A percentile compares a stretch with the other conserved stretches of the same genome.
Conservation (phyloP, 176 grass and related monocot species). For the Aegilops sharonensis region DNA sequence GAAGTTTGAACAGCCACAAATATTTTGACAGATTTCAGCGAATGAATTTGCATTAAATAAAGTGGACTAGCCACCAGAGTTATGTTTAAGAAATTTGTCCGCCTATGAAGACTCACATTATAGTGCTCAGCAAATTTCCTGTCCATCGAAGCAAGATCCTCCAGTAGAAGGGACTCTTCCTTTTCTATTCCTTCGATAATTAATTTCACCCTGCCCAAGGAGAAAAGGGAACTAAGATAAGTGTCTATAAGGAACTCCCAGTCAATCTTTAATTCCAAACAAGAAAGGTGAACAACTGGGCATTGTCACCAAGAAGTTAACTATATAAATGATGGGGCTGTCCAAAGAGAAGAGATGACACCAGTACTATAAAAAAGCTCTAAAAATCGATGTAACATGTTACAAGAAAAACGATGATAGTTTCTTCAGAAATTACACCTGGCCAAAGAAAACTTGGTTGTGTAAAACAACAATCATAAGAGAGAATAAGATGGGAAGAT, state of each 20-base stretch:
- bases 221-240: slow-evolving; percentile 14
- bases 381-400: background rate
- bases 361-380: background rate
- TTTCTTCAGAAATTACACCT: background rate
- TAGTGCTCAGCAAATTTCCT: slow-evolving; percentile 99
- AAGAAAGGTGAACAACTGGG: slow-evolving; percentile 18
- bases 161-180: slow-evolving; percentile 78
- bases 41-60: background rate
- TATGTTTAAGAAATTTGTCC: background rate
- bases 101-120: slow-evolving; percentile 50
- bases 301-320: slow-evolving; percentile 3
- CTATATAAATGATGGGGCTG: background rate
- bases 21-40: slow-evolving; percentile 5
- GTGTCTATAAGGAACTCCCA: background rate
- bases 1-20: slow-evolving; percentile 15
- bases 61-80: background rate
- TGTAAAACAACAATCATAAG: background rate
- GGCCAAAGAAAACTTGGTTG: background rate
- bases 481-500: slow-evolving; percentile 12
- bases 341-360: background rate
- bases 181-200: slow-evolving; percentile 93
- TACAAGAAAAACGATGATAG: background rate
- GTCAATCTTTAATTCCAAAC: slow-evolving; percentile 20
- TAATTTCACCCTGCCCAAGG: slow-evolving; percentile 71
- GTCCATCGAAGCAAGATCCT: slow-evolving; percentile 96